phyloP scores from a whole-genome alignment of 163 green algal species.

The Volvox carteri region DNA sequence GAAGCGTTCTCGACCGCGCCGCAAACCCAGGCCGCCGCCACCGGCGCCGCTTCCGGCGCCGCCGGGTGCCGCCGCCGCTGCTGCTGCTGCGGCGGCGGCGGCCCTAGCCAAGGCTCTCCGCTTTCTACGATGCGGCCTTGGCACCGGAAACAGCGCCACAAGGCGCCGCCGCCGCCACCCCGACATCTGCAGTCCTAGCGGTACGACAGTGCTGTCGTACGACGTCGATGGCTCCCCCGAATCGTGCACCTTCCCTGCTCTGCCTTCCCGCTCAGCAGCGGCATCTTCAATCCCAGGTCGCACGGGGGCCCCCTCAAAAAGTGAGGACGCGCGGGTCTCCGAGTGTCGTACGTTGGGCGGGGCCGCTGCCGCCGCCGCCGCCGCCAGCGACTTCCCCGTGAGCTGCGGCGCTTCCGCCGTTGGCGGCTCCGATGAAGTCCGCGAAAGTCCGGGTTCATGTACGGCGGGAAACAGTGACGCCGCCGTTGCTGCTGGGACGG shows the following conservation, averaged over 20 bases:
- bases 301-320: too few relatives aligned
- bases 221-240: neutral
- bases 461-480: too few relatives aligned
- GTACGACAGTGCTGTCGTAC: neutral
- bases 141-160: constrained; percentile 9
- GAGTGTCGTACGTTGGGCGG: neutral
- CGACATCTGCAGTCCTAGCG: neutral
- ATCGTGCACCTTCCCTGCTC: neutral
- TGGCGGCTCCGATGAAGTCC: neutral
- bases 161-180: constrained; percentile 6
- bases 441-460: too few relatives aligned
- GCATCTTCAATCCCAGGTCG: neutral
- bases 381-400: neutral
- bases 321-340: neutral
- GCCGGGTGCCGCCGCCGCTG: neutral
- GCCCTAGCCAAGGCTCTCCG: neutral
- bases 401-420: neutral
- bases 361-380: too few relatives aligned
- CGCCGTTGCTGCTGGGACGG: neutral
- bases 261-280: neutral
- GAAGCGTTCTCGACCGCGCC: neutral
- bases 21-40: neutral
- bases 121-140: neutral
- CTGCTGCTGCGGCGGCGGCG: neutral
- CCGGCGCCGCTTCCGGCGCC: neutral